Evolutionary conservation across 2,329 filamentous ascomycete species (phyloP).

Genomic region (Aspergillus arachidicola): DNA sequence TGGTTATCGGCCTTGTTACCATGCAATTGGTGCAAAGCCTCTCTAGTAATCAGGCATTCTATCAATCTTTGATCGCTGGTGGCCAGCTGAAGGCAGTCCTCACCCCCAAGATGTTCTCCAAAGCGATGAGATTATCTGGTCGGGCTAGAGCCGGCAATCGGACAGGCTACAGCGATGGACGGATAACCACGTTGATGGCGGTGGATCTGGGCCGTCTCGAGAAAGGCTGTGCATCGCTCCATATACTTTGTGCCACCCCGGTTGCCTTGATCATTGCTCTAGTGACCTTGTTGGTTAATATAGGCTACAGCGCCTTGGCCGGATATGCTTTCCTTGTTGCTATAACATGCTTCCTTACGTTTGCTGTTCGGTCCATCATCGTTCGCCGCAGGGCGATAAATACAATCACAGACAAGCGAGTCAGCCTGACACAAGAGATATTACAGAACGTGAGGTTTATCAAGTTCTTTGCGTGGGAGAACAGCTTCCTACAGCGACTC

Average conservation of each 20-base stretch:
- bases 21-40: conserved; percentile 87
- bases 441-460: conserved; percentile 87
- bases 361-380: conserved; percentile 76
- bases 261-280: too few species aligned
- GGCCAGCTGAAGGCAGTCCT: conserved; percentile 79
- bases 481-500: conserved; percentile 77
- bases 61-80: conserved; percentile 87
- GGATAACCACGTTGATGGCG: conserved; percentile 59
- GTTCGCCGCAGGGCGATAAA: conserved; percentile 78
- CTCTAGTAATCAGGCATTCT: conserved; percentile 87
- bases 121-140: conserved; percentile 85
- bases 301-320: conserved; percentile 86
- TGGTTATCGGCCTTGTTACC: conserved; percentile 78
- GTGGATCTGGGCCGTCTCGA: conserved; percentile 42
- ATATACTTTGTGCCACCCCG: too few species aligned
- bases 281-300: conserved; percentile 64
- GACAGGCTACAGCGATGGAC: conserved; percentile 42
- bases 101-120: conserved; percentile 87
- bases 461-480: conserved; percentile 95
- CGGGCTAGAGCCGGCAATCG: conserved; percentile 76
- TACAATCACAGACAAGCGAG: conserved; percentile 88
- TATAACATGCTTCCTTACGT: conserved; percentile 75
- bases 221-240: too few species aligned
- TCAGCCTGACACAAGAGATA: conserved; percentile 89
- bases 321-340: conserved; percentile 83